Base-by-base conservation (phyloP, 225 moss, liverwort and hornwort genomes). In the Physcomitrium patens region DNA sequence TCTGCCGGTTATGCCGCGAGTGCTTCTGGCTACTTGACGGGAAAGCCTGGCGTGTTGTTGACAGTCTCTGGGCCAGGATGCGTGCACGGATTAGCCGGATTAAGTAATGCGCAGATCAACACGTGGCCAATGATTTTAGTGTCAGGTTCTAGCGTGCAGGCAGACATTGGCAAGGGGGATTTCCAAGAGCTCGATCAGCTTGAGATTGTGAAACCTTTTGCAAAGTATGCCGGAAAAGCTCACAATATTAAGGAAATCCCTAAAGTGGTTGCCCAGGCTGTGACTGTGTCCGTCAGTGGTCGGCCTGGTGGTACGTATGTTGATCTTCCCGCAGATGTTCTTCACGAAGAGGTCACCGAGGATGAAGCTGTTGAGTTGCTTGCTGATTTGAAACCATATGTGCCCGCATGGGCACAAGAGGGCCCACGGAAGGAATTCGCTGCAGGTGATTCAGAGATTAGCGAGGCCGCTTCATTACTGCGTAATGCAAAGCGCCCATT, bases 1-100 rank as follows among this genome's bases (percentile, higher is more conserved):
- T 99, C 99, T 6, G 99, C 99, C 26, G 99, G 99, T 5, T 99
- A 99, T 52, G 99, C 99, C 23, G 99, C 99, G 17, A 86, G 92
- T 31, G 93, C 91, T 10, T 90, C 95, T 0, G 99, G 99, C 3
- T 99, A 92, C 73, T 87, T 99, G 77, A 99, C 93, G 37, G 99
- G 99, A 15, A 99, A 95, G 65, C 99, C 99, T 5, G 95, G 95
- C 19, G 90, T 99, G 47, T 82, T 99, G 56, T 64, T 99, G 60
- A 99, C 99, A 0, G 99, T 99, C 19, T 99, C 99, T 0, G 99
- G 99, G 3, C 99, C 99, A 3, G 99, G 99, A 52, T 93, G 90
- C n/a, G 99, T 99, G 9, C 99, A 99, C 67, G 99, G 99, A 7
- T 76, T 99, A 18, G 99, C 99, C 13, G 99, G 99, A 26, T 81